Evolutionary conservation across 345 rosid species (phyloP).

Genomic region (Citrus maxima): DNA sequence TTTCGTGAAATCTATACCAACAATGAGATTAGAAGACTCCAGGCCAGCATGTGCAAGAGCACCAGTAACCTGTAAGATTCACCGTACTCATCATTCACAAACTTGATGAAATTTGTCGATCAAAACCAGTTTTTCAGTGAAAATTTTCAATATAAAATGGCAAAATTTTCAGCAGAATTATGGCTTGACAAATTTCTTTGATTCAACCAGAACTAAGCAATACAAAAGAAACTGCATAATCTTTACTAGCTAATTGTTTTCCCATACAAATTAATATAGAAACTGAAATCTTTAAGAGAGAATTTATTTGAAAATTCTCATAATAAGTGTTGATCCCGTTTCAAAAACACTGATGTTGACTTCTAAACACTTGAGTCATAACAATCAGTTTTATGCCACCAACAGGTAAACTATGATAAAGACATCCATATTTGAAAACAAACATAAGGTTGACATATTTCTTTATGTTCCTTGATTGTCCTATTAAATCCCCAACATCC

Average conservation of each 20-base stretch:
- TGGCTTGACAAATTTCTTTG: not conserved
- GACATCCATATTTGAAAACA: not conserved
- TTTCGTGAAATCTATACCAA: constrained; percentile 93
- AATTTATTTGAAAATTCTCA: not conserved
- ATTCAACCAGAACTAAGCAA: not conserved
- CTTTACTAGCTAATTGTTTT: not conserved
- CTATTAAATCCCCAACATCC: not conserved
- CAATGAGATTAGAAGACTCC: constrained; percentile 93
- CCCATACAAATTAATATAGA: not conserved
- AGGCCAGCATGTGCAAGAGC: constrained; percentile 83
- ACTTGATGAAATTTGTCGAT: not conserved
- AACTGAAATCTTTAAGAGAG: not conserved
- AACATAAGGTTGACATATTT: not conserved
- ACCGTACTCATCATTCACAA: not conserved
- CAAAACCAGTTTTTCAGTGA: not conserved
- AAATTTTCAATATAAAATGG: not conserved
- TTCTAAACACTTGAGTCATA: not conserved
- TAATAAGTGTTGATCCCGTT: not conserved
- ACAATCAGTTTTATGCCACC: not conserved
- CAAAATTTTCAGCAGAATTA: not conserved
- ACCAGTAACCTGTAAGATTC: constrained; percentile 58
- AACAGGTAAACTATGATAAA: not conserved
- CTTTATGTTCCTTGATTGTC: not conserved
- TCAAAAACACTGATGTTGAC: not conserved
- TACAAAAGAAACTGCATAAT: not conserved